A percentile compares a stretch with the other conserved stretches of the same genome.
Evolutionary conservation across 495 filamentous ascomycete genomes (phyloP).

Genomic region (Daldinia caldariorum): DNA sequence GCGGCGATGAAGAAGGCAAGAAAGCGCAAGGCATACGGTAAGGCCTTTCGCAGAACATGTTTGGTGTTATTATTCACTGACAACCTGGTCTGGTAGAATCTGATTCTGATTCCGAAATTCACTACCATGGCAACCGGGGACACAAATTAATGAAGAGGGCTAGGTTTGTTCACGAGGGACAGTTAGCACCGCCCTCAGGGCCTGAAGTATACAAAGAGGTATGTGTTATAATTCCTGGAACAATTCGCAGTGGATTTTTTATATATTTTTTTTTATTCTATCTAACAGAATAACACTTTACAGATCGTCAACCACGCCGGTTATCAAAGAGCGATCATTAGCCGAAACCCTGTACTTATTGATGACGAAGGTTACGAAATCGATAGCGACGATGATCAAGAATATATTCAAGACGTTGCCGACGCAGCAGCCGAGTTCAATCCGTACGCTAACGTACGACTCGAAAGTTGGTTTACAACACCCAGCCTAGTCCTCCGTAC

Average conservation of each 20-base stretch:
- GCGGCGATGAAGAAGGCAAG: slow-evolving; percentile 78
- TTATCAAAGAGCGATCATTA: slow-evolving; percentile 83
- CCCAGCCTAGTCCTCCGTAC: slow-evolving; percentile 4
- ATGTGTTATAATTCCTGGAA: slow-evolving; percentile 23
- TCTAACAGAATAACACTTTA: slow-evolving; percentile 16
- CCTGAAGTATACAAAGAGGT: slow-evolving; percentile 89
- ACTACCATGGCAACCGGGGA: slow-evolving; percentile 84
- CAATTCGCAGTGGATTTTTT: slow-evolving; percentile 1
- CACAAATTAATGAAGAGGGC: slow-evolving; percentile 90
- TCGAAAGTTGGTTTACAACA: slow-evolving; percentile 74
- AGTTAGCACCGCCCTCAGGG: slow-evolving; percentile 72
- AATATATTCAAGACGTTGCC: slow-evolving; percentile 68
- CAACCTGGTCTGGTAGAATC: slow-evolving; percentile 65
- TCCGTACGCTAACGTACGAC: slow-evolving; percentile 80
- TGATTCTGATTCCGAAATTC: slow-evolving; percentile 85
- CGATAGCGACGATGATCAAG: slow-evolving; percentile 81
- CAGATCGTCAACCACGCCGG: slow-evolving; percentile 87
- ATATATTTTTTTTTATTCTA: background rate
- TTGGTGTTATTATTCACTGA: slow-evolving; percentile 23
- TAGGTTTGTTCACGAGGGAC: slow-evolving; percentile 79
- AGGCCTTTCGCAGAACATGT: slow-evolving; percentile 15
- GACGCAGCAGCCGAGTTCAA: slow-evolving; percentile 78
- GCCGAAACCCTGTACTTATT: slow-evolving; percentile 74
- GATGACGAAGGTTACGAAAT: slow-evolving; percentile 90
- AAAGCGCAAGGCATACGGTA: slow-evolving; percentile 69